phyloP scores from a whole-genome alignment of 768 basidiomycete genomes.

The Agaricus subrufescens region DNA sequence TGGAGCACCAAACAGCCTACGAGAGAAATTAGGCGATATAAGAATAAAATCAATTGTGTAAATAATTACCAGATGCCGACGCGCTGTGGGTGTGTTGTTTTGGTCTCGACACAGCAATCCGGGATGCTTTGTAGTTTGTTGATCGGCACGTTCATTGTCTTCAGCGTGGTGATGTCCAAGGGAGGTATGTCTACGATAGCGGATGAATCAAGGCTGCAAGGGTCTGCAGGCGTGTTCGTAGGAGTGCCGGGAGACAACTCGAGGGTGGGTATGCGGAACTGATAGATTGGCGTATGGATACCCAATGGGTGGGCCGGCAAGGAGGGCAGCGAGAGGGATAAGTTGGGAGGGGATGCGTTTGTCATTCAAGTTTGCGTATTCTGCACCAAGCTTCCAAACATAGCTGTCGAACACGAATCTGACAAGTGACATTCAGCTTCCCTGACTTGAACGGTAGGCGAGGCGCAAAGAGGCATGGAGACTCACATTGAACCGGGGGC shows the following conservation, averaged over 20 bases:
- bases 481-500: slow-evolving; percentile 45
- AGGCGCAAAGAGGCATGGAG: background rate
- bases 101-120: slow-evolving; percentile 48
- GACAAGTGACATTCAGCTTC: background rate
- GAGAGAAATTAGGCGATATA: background rate
- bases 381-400: slow-evolving; percentile 43
- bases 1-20: slow-evolving; percentile 46
- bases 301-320: slow-evolving; percentile 35
- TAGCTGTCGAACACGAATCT: slow-evolving; percentile 59
- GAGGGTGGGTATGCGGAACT: slow-evolving; percentile 28
- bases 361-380: slow-evolving; percentile 43
- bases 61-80: slow-evolving; percentile 46
- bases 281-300: background rate
- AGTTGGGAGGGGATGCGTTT: slow-evolving; percentile 44
- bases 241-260: slow-evolving; percentile 40
- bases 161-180: slow-evolving; percentile 21
- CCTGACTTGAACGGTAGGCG: background rate
- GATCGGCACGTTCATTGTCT: slow-evolving; percentile 42
- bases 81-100: slow-evolving; percentile 28
- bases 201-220: slow-evolving; percentile 17
- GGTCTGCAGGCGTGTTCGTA: slow-evolving; percentile 39
- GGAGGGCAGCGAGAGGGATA: slow-evolving; percentile 51
- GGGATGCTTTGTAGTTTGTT: slow-evolving; percentile 35
- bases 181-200: slow-evolving; percentile 22
- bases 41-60: background rate